These are phyloP conservation scores for Venturia pyrina DNA, from an alignment of 2,329 filamentous ascomycete species.

Conservation along the genomic window DNA sequence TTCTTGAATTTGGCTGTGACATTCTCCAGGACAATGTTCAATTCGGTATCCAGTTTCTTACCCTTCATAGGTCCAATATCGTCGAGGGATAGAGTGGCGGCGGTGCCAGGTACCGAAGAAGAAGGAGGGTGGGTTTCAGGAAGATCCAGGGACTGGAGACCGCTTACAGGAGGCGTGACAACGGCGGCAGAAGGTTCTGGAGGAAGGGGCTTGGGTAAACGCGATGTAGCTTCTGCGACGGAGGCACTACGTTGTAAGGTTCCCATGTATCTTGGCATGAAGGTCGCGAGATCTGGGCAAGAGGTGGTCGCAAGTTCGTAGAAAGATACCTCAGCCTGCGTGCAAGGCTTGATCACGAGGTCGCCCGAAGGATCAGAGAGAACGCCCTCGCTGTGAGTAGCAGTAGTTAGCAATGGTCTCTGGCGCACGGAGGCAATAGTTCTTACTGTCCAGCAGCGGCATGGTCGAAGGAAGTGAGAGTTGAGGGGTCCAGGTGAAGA, in stretches of 20 bases:
- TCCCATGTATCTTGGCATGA: conserved; percentile 82
- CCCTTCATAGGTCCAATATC: conserved; percentile 37
- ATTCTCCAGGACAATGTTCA: conserved; percentile 78
- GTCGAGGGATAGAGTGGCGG: conserved; percentile 16
- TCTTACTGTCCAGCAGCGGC: conserved; percentile 75
- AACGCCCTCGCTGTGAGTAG: conserved; percentile 64
- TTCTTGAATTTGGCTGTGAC: conserved; percentile 67
- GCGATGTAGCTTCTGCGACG: conserved; percentile 21
- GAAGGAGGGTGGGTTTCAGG: conserved; percentile 5
- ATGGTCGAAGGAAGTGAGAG: conserved; percentile 60
- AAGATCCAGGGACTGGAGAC: background rate
- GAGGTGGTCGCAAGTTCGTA: conserved; percentile 62
- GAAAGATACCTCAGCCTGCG: conserved; percentile 73
- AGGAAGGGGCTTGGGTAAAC: conserved; percentile 14
- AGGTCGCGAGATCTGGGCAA: conserved; percentile 63
- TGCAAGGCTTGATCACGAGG: conserved; percentile 92
- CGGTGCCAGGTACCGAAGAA: conserved; percentile 18
- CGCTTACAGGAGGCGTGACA: conserved; percentile 9
- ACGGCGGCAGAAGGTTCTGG: conserved; percentile 5
- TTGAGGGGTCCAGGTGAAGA: conserved; percentile 40
- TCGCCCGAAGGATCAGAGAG: conserved; percentile 74
- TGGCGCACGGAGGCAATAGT: background rate
- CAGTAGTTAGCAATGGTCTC: background rate
- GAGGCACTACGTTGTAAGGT: conserved; percentile 57
- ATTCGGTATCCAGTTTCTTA: conserved; percentile 61